Base-by-base conservation (phyloP, 2,329 filamentous ascomycete genomes). In the Fusarium tjaetaba region DNA sequence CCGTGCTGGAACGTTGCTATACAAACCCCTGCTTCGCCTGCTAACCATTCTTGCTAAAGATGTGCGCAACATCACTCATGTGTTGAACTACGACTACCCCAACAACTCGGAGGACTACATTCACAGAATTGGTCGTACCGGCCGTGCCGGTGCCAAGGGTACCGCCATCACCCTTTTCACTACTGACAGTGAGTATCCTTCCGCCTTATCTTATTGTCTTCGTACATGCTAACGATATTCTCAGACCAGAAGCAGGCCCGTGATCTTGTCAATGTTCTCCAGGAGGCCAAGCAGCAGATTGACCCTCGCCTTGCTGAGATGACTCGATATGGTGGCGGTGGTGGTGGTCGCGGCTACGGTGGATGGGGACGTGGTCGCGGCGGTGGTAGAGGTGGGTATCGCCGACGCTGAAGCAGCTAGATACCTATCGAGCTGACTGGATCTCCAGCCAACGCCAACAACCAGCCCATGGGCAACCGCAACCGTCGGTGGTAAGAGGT, bases 61-160 rank as follows among this genome's bases (percentile, higher is more conserved):
- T 93, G 96, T 99, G 88, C 96, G 95, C 88, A 97, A 99, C 90
- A 99, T 99, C 88, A 98, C 96, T 86, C 96, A 99, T 88, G 96
- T 99, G 86, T 90, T 99, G 87, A 98, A 98, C 92, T 98, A 98
- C 94, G 96, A 98, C 85, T 98, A 98, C 86, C 96, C 96, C 84
- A 98, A 98, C 89, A 98, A 98, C 86, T 91, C 96, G 80, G 96
- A 99, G 87, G 96, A 98, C 82, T 98, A 98, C 81, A 97, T 98
- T 78, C 96, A 98, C 83, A 93, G 96, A 84, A 96, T 96, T 84
- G 96, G 96, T 80, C 93, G 96, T 86, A 98, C 96, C 79, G 96
- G 96, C 80, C 94, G 96, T 88, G 96, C 96, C 82, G 96, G 96
- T 86, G 92, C 93, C 80, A 94, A 92, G 76, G 96, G 96, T 86